Evolutionary conservation across 2,329 filamentous ascomycete species (phyloP).

Genomic region (Fusarium sarcochroum): DNA sequence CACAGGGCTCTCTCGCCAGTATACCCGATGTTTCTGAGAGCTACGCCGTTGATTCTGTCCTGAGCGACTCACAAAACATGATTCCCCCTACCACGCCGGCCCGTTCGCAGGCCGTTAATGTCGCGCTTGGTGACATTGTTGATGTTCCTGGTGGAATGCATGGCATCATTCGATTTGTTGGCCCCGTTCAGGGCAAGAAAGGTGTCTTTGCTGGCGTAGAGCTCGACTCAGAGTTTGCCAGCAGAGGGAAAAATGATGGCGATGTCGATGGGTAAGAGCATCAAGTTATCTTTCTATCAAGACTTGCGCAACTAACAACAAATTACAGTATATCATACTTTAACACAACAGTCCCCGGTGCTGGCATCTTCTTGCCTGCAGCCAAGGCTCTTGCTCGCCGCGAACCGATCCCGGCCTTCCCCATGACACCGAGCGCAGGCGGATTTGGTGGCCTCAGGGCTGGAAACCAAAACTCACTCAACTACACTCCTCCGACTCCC

Average conservation of each 20-base stretch:
- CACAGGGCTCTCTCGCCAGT: constrained; percentile 71
- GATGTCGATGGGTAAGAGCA: constrained; percentile 88
- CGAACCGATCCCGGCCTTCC: constrained; percentile 69
- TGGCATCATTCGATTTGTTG: constrained; percentile 90
- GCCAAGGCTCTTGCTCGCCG: constrained; percentile 82
- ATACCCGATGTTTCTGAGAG: constrained; percentile 77
- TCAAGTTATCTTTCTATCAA: not conserved
- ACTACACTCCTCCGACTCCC: constrained; percentile 75
- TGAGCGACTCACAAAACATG: constrained; percentile 60
- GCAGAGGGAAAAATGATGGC: constrained; percentile 92
- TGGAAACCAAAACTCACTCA: constrained; percentile 70
- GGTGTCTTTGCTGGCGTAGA: constrained; percentile 95
- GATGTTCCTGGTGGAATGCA: constrained; percentile 95
- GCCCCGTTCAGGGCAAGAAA: constrained; percentile 87
- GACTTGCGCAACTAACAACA: constrained; percentile 9
- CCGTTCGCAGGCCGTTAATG: constrained; percentile 63
- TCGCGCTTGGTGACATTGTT: constrained; percentile 85
- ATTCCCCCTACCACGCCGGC: constrained; percentile 69
- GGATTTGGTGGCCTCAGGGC: constrained; percentile 67
- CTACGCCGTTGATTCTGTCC: constrained; percentile 71
- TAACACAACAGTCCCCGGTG: constrained; percentile 79
- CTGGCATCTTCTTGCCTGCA: constrained; percentile 94
- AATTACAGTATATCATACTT: constrained; percentile 79
- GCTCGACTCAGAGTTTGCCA: constrained; percentile 83
- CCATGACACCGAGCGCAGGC: constrained; percentile 78